These are phyloP conservation scores for Camelina laxa DNA, from an alignment of 345 rosid genomes.

Conservation along the genomic window DNA sequence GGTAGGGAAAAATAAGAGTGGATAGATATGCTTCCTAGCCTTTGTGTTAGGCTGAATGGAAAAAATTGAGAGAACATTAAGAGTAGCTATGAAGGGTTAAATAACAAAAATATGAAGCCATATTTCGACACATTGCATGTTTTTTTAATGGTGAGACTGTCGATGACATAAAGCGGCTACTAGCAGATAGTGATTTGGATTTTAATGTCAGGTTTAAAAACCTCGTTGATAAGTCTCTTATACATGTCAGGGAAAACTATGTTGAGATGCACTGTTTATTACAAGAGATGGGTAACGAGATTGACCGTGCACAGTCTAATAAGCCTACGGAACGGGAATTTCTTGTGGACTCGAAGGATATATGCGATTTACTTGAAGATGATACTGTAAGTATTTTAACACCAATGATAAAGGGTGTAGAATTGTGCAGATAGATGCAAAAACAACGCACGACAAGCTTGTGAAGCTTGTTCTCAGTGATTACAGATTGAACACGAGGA, in stretches of 20 bases:
- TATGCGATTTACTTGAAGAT: background rate
- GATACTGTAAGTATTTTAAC: slow-evolving; percentile 24
- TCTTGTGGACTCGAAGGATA: slow-evolving; percentile 30
- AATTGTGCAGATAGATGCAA: too few relatives aligned
- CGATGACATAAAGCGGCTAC: background rate
- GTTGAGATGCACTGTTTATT: background rate
- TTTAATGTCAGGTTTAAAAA: background rate
- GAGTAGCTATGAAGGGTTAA: background rate
- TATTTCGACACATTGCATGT: background rate
- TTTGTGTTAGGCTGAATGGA: background rate
- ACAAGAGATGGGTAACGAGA: background rate
- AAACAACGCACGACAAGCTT: too few relatives aligned
- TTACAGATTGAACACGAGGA: too few relatives aligned
- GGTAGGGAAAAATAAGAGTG: background rate
- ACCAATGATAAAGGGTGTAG: too few relatives aligned
- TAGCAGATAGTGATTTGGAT: background rate
- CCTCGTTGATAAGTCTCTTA: background rate
- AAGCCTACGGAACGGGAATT: slow-evolving; percentile 32
- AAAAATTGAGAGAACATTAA: background rate
- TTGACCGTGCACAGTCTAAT: background rate
- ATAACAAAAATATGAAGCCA: background rate
- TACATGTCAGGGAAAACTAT: background rate
- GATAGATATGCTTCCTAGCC: background rate
- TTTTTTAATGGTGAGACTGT: background rate
- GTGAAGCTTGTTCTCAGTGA: too few relatives aligned